Evolutionary conservation across 225 moss, liverwort and hornwort species (phyloP).

Genomic region (Bryoerythrophyllum caledonicum): DNA sequence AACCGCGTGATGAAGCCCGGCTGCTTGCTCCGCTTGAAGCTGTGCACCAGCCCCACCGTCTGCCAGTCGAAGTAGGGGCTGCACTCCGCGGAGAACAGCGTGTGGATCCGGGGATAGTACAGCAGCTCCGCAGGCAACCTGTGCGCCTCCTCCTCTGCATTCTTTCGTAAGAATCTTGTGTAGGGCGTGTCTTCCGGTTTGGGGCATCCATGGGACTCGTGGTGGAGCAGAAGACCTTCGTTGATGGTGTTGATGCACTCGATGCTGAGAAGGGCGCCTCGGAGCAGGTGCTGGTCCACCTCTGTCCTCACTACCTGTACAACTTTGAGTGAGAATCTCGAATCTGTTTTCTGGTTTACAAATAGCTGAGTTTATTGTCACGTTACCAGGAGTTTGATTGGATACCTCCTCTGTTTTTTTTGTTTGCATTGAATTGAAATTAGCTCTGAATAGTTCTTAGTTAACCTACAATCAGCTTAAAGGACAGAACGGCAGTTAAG

Average conservation of each 20-base stretch:
- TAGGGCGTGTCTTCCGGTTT: constrained; percentile 56
- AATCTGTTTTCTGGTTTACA: too few species aligned
- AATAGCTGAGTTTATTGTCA: too few species aligned
- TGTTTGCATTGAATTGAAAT: too few species aligned
- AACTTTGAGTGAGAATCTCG: too few species aligned
- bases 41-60: constrained; percentile 87
- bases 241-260: constrained; percentile 97
- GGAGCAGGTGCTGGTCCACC: constrained; percentile 42
- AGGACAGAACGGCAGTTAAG: too few species aligned
- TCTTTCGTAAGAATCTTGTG: constrained; percentile 45
- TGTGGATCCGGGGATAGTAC: constrained; percentile 76
- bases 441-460: too few species aligned
- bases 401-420: too few species aligned
- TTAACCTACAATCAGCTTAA: too few species aligned
- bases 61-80: constrained; percentile 90
- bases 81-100: constrained; percentile 88
- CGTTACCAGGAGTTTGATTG: too few species aligned
- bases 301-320: constrained; percentile 46
- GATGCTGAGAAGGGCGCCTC: constrained; percentile 70
- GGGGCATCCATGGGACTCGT: constrained; percentile 64
- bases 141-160: constrained; percentile 38
- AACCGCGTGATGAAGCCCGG: constrained; percentile 81
- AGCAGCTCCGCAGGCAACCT: constrained; percentile 23
- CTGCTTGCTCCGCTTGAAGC: constrained; percentile 73
- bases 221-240: constrained; percentile 74